phyloP scores from a whole-genome alignment of 225 moss, liverwort and hornwort genomes.

The Sphagnum tenellum region DNA sequence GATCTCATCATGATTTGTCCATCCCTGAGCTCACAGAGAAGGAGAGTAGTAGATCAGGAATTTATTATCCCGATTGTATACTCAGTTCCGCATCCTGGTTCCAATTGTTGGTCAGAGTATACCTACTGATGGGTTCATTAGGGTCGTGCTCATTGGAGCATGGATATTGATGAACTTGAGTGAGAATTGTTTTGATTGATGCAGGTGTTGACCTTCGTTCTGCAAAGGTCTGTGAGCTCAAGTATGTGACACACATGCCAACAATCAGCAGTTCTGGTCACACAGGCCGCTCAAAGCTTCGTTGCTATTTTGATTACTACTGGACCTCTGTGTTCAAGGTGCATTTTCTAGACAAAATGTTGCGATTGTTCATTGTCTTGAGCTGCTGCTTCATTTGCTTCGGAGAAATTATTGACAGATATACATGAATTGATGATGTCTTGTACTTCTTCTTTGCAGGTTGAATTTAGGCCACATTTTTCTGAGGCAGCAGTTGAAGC shows the following conservation, averaged over 20 bases:
- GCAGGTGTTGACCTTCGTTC: slow-evolving; percentile 52
- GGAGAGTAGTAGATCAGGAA: no score
- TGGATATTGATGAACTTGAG: no score
- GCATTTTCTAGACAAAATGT: neutral
- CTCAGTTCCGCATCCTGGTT: no score
- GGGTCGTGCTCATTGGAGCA: no score
- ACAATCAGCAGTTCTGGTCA: slow-evolving; percentile 6
- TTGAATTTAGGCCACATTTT: slow-evolving; percentile 38
- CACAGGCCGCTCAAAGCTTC: slow-evolving; percentile 19
- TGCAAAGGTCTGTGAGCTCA: slow-evolving; percentile 32
- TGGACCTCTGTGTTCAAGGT: slow-evolving; percentile 59
- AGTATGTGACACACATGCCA: slow-evolving; percentile 13
- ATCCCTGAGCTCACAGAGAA: no score
- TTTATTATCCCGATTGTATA: no score
- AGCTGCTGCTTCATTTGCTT: neutral
- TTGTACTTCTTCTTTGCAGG: slow-evolving; percentile 13
- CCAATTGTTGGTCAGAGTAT: no score
- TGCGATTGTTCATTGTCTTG: neutral
- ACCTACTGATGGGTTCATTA: no score
- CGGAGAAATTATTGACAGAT: neutral
- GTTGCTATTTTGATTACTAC: slow-evolving; percentile 50
- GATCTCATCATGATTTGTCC: no score
- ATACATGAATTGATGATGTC: neutral
- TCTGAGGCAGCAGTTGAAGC: slow-evolving; percentile 25
- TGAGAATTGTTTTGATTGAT: slow-evolving; percentile 2